Evolutionary conservation across 179 eudicot genomes (phyloP).

Genomic region (Heliamphora pulchella): DNA sequence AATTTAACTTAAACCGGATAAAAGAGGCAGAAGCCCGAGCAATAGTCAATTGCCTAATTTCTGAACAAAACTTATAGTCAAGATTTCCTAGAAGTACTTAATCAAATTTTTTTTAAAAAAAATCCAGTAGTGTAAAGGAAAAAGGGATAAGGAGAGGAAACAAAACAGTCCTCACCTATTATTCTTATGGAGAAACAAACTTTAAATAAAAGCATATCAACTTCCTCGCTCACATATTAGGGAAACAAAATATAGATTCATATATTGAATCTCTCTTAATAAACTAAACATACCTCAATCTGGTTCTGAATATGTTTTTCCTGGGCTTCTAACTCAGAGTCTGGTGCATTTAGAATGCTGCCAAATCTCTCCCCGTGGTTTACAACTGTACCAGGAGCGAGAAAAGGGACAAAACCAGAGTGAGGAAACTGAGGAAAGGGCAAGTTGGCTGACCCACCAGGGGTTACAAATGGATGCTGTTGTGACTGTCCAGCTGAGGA

Average conservation of each 20-base stretch:
- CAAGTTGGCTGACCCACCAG: conserved; percentile 32
- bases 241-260: not conserved
- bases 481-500: conserved; percentile 34
- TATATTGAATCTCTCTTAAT: not conserved
- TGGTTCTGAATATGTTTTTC: conserved; percentile 53
- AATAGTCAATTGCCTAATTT: not conserved
- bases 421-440: conserved; percentile 39
- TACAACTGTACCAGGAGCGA: conserved; percentile 30
- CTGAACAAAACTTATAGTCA: not conserved
- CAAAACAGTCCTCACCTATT: not conserved
- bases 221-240: not conserved
- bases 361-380: conserved; percentile 24
- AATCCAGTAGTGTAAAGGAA: not conserved
- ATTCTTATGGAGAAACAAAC: not conserved
- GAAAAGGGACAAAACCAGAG: conserved; percentile 29
- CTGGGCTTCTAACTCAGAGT: conserved; percentile 39
- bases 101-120: no score
- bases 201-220: not conserved
- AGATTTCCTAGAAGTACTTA: no score
- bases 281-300: conserved; percentile 53
- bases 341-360: conserved; percentile 24
- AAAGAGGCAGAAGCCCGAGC: not conserved
- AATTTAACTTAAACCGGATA: not conserved
- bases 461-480: conserved; percentile 27
- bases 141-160: not conserved